phyloP scores from a whole-genome alignment of 1,139 yeast species.

The Yamadazyma diospyri region DNA sequence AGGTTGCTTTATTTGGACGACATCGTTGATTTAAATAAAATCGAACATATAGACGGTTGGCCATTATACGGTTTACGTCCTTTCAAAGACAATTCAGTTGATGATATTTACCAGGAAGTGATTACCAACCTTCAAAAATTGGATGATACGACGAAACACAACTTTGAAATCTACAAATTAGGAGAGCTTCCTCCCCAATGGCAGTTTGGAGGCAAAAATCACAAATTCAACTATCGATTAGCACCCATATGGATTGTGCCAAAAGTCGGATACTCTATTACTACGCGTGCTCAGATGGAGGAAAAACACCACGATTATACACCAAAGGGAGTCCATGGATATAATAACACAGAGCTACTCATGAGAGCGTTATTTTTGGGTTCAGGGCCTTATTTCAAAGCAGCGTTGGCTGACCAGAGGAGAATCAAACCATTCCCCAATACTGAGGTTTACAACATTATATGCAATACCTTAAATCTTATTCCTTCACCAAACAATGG shows the following conservation, averaged over 20 bases:
- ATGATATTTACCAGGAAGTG: slow-evolving; percentile 20
- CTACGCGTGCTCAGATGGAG: slow-evolving; percentile 58
- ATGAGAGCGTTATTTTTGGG: slow-evolving; percentile 85
- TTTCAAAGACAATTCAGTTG: slow-evolving; percentile 22
- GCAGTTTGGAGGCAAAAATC: slow-evolving; percentile 59
- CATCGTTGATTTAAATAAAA: slow-evolving; percentile 47
- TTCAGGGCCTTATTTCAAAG: slow-evolving; percentile 70
- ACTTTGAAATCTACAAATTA: slow-evolving; percentile 39
- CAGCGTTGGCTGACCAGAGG: slow-evolving; percentile 19
- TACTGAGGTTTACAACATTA: slow-evolving; percentile 66
- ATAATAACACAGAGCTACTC: slow-evolving; percentile 66
- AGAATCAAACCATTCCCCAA: slow-evolving; percentile 66
- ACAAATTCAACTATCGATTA: slow-evolving; percentile 53
- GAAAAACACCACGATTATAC: slow-evolving; percentile 46
- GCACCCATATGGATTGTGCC: slow-evolving; percentile 90
- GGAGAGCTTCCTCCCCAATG: slow-evolving; percentile 64
- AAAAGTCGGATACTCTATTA: slow-evolving; percentile 73
- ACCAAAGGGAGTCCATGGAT: slow-evolving; percentile 84
- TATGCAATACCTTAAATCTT: slow-evolving; percentile 66
- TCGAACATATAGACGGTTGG: slow-evolving; percentile 80
- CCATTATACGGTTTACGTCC: slow-evolving; percentile 83
- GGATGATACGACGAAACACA: slow-evolving; percentile 14
- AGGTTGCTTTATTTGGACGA: slow-evolving; percentile 70
- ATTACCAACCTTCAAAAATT: slow-evolving; percentile 20
- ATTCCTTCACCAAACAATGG: slow-evolving; percentile 64